Evolutionary conservation across 2,329 filamentous ascomycete genomes (phyloP), one percentile per base, ranked within the genome.

Genomic region (Geosmithia morbida): DNA sequence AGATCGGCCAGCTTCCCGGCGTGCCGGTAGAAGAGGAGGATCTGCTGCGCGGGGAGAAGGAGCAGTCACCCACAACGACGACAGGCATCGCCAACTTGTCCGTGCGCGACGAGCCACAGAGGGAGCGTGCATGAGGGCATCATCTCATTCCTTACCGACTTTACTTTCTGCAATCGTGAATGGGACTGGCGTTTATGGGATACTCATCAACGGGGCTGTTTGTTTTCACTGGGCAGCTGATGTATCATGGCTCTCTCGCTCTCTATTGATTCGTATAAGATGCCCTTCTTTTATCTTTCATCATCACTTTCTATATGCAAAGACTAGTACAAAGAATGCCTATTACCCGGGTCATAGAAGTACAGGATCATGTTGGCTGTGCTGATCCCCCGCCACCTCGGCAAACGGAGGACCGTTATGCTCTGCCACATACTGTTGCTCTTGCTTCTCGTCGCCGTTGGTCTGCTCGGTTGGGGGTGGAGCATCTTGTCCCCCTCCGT

Each of bases 1-100:
- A 68, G 51, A 62, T 84, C 30, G 72, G 75, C 41, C 68, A 72
- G 49, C 57, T 74, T 44, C 70, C 70, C 37, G 59, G 63, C 6
- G 57, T 66, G 16, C 66, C 66, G 7, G 48, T 51, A 3, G 53
- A 63, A 29, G 63, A 67, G 46, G 60, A 60, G 30, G 33, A 37
- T 8, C 22, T 26, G 33, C 33, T 37, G 13, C 58, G 65, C 48
- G 52, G 54, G 30, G 57, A 55, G 44, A 56, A 57, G 47, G 51
- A 54, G 46, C 49, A 48, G 43, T 59, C 57, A 18, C 60, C 61
- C 7, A 64, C 67, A 37, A 59, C 63, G 48, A 63, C 66, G 46
- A 65, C 64, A 30, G 64, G 61, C 13, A 63, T 66, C 43, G 61
- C 53, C 7, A 57, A 59, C 16, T 51, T 66, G 46, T 53, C 60